Conservation (phyloP, 1,284 basidiomycete species). For the Cutaneotrichosporon sp. region DNA sequence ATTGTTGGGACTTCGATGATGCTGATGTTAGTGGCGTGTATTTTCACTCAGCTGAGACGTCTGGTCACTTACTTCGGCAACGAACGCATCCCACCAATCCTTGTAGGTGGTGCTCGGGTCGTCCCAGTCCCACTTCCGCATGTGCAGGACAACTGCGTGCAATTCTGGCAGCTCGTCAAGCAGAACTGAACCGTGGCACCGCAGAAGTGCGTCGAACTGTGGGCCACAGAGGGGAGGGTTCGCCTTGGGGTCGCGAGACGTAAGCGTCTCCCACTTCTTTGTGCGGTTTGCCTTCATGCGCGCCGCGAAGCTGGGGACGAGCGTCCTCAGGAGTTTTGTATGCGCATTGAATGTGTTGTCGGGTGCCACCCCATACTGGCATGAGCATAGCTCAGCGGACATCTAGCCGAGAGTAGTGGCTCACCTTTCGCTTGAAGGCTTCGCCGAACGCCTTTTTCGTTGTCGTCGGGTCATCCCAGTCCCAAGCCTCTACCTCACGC, state of each 20-base stretch:
- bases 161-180: background rate
- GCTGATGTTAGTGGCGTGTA: background rate
- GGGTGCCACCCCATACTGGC: background rate
- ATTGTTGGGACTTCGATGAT: background rate
- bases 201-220: no score
- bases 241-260: no score
- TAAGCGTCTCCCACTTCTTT: no score
- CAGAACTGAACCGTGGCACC: background rate
- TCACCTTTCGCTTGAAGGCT: background rate
- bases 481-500: background rate
- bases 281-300: background rate
- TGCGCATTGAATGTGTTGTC: background rate
- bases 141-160: background rate
- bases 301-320: background rate
- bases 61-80: background rate
- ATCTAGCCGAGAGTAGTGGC: no score
- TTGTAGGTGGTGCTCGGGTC: background rate
- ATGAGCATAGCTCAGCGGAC: background rate
- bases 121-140: background rate
- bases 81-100: background rate
- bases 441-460: background rate
- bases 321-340: background rate
- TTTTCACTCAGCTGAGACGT: no score
- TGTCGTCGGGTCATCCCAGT: background rate
- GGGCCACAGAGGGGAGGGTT: no score